Base-by-base conservation (phyloP, 2,329 filamentous ascomycete genomes). In the Thielaviopsis musarum region DNA sequence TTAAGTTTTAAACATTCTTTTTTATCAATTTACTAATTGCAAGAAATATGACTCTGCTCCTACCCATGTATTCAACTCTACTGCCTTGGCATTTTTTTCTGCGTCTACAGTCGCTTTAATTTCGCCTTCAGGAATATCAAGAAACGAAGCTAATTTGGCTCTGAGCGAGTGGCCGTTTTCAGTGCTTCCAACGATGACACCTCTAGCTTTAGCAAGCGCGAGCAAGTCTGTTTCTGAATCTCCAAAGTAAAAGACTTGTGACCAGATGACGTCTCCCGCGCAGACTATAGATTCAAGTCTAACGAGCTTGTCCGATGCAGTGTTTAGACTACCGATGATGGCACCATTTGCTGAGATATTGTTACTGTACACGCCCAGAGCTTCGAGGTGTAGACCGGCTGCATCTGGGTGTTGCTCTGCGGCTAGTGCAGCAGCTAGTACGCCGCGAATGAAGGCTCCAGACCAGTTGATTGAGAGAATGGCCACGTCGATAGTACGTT, bases 201-300 rank as follows among this genome's bases (percentile, higher is more conserved):
- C 79, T 5, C 69, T 67, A 1, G 66, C 67, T 22, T 67, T 65
- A 3, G 79, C 63, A 45, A 82, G 67, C 61, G 79, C 82, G 65
- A 76, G 74, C 59, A 82, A 67, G 65, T 82, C 79, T 1, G 79
- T 81, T 1, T 73, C 72, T 28, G 79, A 80, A 66, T 82, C 79
- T 7, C 79, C 79, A 66, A 81, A 74, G 68, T 82, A 82, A n/a
- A 78, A 66, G n/a, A 70, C 65, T 59, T 63, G 59, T 1, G 60
- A 63, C 15, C 24, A 30, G 9, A 15, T 52, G 4, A 65, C 63
- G 7, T 54, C 54, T n/a, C 65, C 65, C 6, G 59, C 59, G 34
- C 53, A 62, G 34, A 64, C 61, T 52, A 73, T 63, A 6, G 67
- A 64, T n/a, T 66, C 59, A 61, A 78, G 64, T 2, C 70, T 74